Percentiles rank a stretch among this genome's conserved stretches.
Conservation (phyloP, 768 basidiomycete genomes). For the Amanita inopinata region DNA sequence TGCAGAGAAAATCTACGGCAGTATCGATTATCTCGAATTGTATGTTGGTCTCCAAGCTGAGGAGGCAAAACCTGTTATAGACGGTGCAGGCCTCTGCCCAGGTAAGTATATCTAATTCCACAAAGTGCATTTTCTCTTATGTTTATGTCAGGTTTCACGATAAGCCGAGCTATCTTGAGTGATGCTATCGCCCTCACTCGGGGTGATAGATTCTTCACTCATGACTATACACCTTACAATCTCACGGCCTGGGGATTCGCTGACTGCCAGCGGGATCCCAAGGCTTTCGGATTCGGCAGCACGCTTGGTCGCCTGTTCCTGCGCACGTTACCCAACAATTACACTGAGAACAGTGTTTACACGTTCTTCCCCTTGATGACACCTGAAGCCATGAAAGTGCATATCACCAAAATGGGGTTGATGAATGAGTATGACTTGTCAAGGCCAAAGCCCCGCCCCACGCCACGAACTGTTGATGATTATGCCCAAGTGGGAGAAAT, state of each 20-base stretch:
- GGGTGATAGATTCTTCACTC: conserved; percentile 75
- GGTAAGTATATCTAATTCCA: conserved; percentile 27
- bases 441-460: conserved; percentile 30
- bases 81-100: conserved; percentile 80
- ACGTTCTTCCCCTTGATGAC: conserved; percentile 89
- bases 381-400: conserved; percentile 52
- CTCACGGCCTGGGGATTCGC: conserved; percentile 79
- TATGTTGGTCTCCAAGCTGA: conserved; percentile 79
- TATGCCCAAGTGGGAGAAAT: conserved; percentile 47
- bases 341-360: conserved; percentile 58
- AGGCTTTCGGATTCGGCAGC: conserved; percentile 67
- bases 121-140: not conserved
- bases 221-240: conserved; percentile 75
- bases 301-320: conserved; percentile 66
- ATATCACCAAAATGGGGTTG: conserved; percentile 47
- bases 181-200: conserved; percentile 83
- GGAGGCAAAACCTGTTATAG: conserved; percentile 61
- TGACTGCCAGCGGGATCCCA: conserved; percentile 69
- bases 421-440: conserved; percentile 44
- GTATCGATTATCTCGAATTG: conserved; percentile 70
- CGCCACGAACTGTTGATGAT: conserved; percentile 25
- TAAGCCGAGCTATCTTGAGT: conserved; percentile 76
- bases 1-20: conserved; percentile 70
- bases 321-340: conserved; percentile 65
- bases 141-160: conserved; percentile 51